Base-by-base conservation (phyloP, 495 filamentous ascomycete genomes). In the Tuber borchii region DNA sequence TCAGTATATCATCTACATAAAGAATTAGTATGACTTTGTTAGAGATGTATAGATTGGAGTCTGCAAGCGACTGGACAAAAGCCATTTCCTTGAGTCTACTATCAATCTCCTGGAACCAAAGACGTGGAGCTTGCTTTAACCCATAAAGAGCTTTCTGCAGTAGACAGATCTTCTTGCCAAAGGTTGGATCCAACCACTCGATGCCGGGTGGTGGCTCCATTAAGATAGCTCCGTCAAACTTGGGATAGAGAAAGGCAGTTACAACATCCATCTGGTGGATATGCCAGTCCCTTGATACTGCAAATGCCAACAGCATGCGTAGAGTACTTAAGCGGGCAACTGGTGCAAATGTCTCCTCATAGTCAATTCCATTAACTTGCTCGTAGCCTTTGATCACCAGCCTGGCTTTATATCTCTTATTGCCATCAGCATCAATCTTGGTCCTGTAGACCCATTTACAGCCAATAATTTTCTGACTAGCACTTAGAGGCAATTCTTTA, bases 371-470 rank as follows among this genome's bases (percentile, higher is more conserved):
- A 40, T 74, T 40, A 1, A 56, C 39, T 56, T 81, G 78, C 37
- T 80, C 19, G n/a, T 56, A 81, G 9, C 75, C 75, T 68, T 75
- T 73, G 26, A 77, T 56, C 1, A 78, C 80, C 16, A 81, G 51
- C 22, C 73, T 20, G 0, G 72, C 78, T 37, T 82, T 78, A 39
- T 71, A 81, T 37, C 75, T 31, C n/a, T 42, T 77, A 1, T 34
- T 73, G 0, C 73, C 43, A 42, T 79, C 73, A 19, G 44, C 14
- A 44, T 75, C 75, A 0, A 43, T 19, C 69, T 77, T 81, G 1
- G 37, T 76, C 6, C 74, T 74, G 42, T 65, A 80, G 1, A 78
- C 78, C 80, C 78, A 82, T 65, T 69, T 76, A 31, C 69, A 71
- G 22, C 73, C 56, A 45, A 81, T 74, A 48, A n/a, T n/a, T n/a